Conservation (phyloP, 192 early-diverging fungal genomes). For the Coemansia sp. region DNA sequence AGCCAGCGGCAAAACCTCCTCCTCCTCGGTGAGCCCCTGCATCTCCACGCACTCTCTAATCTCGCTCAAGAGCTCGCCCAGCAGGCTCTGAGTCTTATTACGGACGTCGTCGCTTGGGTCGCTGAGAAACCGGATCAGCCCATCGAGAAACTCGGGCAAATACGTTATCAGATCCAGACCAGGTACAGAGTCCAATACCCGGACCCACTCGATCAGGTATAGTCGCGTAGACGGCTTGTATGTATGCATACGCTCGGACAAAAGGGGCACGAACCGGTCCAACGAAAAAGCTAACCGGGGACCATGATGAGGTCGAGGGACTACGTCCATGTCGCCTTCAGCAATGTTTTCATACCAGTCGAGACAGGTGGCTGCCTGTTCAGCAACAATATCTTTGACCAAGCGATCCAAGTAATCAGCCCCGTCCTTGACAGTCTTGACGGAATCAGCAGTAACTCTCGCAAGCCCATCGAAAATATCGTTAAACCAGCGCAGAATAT, state of each 20-base stretch:
- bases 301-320: neutral
- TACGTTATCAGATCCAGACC: constrained; percentile 90
- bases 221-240: constrained; percentile 87
- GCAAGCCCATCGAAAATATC: constrained; percentile 96
- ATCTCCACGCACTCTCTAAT: constrained; percentile 62
- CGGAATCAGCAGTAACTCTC: constrained; percentile 83
- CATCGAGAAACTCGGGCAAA: constrained; percentile 93
- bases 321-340: neutral
- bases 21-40: neutral
- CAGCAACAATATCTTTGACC: constrained; percentile 96
- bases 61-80: constrained; percentile 90
- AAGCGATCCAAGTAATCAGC: constrained; percentile 92
- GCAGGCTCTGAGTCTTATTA: constrained; percentile 71
- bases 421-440: constrained; percentile 89
- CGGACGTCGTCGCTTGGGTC: constrained; percentile 91
- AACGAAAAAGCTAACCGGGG: constrained; percentile 77
- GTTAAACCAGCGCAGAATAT: constrained; percentile 90
- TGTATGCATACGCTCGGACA: constrained; percentile 88
- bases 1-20: neutral
- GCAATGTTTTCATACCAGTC: constrained; percentile 35
- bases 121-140: constrained; percentile 83
- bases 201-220: constrained; percentile 95
- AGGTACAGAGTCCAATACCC: constrained; percentile 87
- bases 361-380: constrained; percentile 77
- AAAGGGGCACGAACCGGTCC: constrained; percentile 88